Percentiles rank a stretch among this genome's conserved stretches.
phyloP scores from a whole-genome alignment of 192 early-diverging fungal species.

The Jimgerdemannia flammicorona region DNA sequence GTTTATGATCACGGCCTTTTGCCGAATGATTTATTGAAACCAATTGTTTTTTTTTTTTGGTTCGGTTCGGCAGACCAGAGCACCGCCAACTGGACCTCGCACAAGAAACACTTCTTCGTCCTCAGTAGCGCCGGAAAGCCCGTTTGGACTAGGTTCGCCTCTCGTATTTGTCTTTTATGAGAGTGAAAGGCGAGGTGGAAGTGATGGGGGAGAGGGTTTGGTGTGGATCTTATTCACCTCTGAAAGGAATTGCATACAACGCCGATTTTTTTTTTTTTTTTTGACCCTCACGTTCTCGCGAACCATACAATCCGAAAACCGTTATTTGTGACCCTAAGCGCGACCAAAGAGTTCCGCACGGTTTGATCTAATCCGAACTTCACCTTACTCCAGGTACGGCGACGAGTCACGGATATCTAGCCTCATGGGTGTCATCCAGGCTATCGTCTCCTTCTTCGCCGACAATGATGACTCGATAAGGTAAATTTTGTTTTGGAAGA shows the following conservation, averaged over 20 bases:
- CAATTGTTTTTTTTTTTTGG: background rate
- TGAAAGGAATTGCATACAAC: too few species aligned
- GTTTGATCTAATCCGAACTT: background rate
- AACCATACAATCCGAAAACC: background rate
- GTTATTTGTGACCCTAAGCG: too few species aligned
- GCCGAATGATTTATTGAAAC: background rate
- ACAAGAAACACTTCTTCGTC: slow-evolving; percentile 88
- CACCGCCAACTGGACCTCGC: slow-evolving; percentile 45
- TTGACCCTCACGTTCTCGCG: background rate
- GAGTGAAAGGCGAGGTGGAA: background rate
- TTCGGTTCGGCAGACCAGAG: slow-evolving; percentile 23
- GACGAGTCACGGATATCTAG: slow-evolving; percentile 84
- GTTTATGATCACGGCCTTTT: background rate
- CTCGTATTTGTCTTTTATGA: background rate
- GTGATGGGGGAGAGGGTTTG: too few species aligned
- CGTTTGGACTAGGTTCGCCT: slow-evolving; percentile 72
- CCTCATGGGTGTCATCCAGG: slow-evolving; percentile 88
- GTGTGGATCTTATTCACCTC: too few species aligned
- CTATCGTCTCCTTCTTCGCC: slow-evolving; percentile 81
- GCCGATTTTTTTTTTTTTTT: too few species aligned
- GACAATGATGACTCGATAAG: slow-evolving; percentile 76
- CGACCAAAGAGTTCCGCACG: background rate
- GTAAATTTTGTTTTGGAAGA: slow-evolving; percentile 24
- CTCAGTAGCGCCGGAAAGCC: slow-evolving; percentile 93
- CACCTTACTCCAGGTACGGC: slow-evolving; percentile 58